Evolutionary conservation across 257 asterid species (phyloP).

Genomic region (Plantago ovata): DNA sequence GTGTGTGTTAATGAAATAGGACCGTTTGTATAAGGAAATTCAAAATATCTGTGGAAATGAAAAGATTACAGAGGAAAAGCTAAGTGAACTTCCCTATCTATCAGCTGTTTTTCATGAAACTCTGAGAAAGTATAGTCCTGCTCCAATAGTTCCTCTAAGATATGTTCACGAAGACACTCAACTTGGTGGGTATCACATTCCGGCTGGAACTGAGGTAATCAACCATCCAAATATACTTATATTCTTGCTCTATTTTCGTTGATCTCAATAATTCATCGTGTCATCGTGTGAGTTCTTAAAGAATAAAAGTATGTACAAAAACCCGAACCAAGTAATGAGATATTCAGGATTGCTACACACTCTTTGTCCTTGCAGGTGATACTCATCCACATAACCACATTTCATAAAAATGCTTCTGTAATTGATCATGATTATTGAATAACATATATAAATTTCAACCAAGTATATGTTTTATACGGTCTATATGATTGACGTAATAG

Average conservation of each 20-base stretch:
- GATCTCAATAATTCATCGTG: no score
- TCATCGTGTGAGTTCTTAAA: no score
- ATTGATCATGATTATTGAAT: no score
- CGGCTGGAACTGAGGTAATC: constrained; percentile 58
- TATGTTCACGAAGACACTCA: constrained; percentile 56
- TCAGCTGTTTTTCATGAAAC: constrained; percentile 70
- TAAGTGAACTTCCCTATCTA: constrained; percentile 50
- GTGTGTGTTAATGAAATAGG: constrained; percentile 21
- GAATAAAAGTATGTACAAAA: no score
- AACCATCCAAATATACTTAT: background rate
- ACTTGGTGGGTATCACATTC: constrained; percentile 58
- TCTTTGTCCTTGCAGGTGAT: no score
- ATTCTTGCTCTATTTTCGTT: no score
- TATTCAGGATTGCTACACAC: no score
- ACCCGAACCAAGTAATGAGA: no score
- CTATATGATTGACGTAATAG: no score
- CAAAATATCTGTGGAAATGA: constrained; percentile 37
- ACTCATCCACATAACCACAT: no score
- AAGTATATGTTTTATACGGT: background rate
- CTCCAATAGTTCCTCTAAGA: constrained; percentile 60
- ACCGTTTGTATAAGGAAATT: constrained; percentile 39
- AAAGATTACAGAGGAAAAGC: constrained; percentile 47
- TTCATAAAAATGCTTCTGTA: no score
- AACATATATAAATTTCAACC: no score
- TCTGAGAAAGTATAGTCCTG: constrained; percentile 60